Evolutionary conservation across 106 monocot genomes (phyloP).

Genomic region (Acanthochlamys bracteata): DNA sequence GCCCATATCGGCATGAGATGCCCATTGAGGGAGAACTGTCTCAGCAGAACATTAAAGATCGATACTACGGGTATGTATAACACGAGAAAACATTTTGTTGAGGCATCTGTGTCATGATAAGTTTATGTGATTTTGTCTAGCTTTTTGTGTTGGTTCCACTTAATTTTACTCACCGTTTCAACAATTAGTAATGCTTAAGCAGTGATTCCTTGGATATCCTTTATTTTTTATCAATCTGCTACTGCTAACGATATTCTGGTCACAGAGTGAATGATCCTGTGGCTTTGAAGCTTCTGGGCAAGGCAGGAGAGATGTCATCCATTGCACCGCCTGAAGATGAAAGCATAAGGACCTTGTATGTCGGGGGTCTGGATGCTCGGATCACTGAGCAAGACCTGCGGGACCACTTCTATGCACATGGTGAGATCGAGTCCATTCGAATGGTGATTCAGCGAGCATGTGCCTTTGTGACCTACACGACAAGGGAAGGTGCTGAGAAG

Average conservation of each 20-base stretch:
- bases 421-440: slow-evolving; percentile 85
- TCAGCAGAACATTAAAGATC: slow-evolving; percentile 98
- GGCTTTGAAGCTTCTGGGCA: slow-evolving; percentile 78
- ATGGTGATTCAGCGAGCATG: slow-evolving; percentile 88
- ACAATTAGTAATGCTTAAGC: not conserved
- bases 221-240: not conserved
- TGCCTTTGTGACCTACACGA: slow-evolving; percentile 93
- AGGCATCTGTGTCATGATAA: not conserved
- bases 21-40: slow-evolving; percentile 86
- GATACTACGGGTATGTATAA: slow-evolving; percentile 86
- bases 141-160: not conserved
- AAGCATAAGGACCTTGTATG: slow-evolving; percentile 87
- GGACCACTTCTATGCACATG: slow-evolving; percentile 89
- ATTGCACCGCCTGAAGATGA: slow-evolving; percentile 90
- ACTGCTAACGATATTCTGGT: not conserved
- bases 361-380: slow-evolving; percentile 78
- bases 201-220: not conserved
- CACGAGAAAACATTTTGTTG: not conserved
- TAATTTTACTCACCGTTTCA: no score
- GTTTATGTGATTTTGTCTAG: not conserved
- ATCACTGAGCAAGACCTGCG: slow-evolving; percentile 86
- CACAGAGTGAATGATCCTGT: slow-evolving; percentile 96
- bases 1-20: slow-evolving; percentile 99
- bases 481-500: slow-evolving; percentile 79
- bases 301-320: slow-evolving; percentile 97